phyloP scores from a whole-genome alignment of 345 rosid genomes.

The Boechera retrofracta region DNA sequence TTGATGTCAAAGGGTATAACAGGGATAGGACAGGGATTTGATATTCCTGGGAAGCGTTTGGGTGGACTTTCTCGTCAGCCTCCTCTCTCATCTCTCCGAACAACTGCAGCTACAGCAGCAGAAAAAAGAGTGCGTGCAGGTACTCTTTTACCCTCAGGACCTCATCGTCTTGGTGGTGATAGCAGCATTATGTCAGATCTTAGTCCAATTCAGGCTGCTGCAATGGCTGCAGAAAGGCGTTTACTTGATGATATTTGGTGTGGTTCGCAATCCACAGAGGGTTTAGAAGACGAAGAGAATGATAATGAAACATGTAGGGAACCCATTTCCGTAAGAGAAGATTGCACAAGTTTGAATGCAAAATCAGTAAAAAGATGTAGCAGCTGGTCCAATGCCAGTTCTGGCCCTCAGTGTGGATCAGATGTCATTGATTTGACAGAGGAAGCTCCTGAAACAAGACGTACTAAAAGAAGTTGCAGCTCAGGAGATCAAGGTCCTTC shows the following conservation, averaged over 20 bases:
- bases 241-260: constrained; percentile 87
- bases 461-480: constrained; percentile 55
- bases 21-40: constrained; percentile 78
- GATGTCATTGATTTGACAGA: constrained; percentile 51
- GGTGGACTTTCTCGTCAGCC: constrained; percentile 82
- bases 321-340: constrained; percentile 31
- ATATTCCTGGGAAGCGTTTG: constrained; percentile 75
- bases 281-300: constrained; percentile 53
- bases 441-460: constrained; percentile 25
- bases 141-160: constrained; percentile 72
- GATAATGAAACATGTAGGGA: constrained; percentile 46
- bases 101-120: constrained; percentile 70
- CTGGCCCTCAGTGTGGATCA: constrained; percentile 25
- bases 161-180: constrained; percentile 84
- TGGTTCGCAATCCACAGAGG: constrained; percentile 65
- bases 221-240: constrained; percentile 97
- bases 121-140: constrained; percentile 72
- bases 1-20: constrained; percentile 71
- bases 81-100: constrained; percentile 62
- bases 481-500: constrained; percentile 27
- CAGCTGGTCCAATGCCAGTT: constrained; percentile 42
- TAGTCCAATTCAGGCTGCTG: constrained; percentile 91
- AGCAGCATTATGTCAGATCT: constrained; percentile 76
- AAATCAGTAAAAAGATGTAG: constrained; percentile 56
- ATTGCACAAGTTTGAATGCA: constrained; percentile 34